phyloP scores from a whole-genome alignment of 2,329 filamentous ascomycete genomes.

The Aspergillus tamarii region DNA sequence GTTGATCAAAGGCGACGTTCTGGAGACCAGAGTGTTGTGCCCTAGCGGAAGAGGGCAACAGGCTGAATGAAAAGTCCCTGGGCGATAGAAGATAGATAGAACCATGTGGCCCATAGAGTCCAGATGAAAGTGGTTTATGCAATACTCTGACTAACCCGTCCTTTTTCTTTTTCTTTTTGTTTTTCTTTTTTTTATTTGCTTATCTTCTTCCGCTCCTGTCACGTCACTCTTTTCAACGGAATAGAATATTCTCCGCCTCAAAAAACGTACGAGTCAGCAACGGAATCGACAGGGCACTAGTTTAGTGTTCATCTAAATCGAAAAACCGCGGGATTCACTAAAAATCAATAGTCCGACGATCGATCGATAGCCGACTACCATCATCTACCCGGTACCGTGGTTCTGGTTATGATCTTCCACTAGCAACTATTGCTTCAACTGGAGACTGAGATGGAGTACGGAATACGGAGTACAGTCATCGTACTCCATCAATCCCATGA shows the following conservation, averaged over 20 bases:
- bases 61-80: not conserved
- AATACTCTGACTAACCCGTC: not conserved
- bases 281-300: no score
- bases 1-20: not conserved
- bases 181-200: not conserved
- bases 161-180: not conserved
- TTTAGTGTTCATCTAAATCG: no score
- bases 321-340: not conserved
- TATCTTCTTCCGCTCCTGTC: not conserved
- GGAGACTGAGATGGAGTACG: not conserved
- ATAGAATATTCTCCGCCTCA: not conserved
- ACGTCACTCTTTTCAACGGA: not conserved
- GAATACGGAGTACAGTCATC: not conserved
- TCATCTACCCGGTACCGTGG: constrained; percentile 10
- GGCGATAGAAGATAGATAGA: not conserved
- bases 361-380: constrained; percentile 14
- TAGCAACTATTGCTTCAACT: constrained; percentile 7
- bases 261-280: not conserved
- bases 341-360: constrained; percentile 20
- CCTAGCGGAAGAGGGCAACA: not conserved
- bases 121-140: not conserved
- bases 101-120: not conserved
- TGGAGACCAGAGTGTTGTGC: not conserved
- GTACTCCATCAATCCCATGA: not conserved
- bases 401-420: constrained; percentile 12